Base-by-base conservation (phyloP, 805 yeast genomes). In the Clavispora carvajalis region DNA sequence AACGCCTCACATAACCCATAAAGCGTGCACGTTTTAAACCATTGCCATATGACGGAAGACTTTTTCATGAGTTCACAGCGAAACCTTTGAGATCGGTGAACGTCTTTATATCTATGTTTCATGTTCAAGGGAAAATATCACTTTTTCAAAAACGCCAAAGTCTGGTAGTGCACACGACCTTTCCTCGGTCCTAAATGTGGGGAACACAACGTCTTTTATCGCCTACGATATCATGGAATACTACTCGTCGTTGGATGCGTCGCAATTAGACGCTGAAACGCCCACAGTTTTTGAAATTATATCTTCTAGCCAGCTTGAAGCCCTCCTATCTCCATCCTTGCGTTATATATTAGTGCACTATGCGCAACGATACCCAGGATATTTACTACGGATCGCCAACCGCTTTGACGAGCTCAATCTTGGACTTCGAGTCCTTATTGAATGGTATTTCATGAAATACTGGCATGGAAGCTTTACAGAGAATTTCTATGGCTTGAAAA, bases 391-490 rank as follows among this genome's bases (percentile, higher is more conserved):
- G 41, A 47, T 84, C 3, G 77, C 87, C 21, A 79, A 84, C 51
- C 66, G 69, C 33, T 89, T 85, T 55, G 96, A 91, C 58, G 96
- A 87, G 65, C 53, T 88, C 26, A 82, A 82, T 51, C 58, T 82
- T 3, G 43, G 76, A 2, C 44, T 82, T 2, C 66, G 90, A 53
- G 79, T 85, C 0, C 42, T 74, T 3, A 64, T 91, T 1, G 97
- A 93, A 59, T 79, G 79, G 69, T 72, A 75, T 46, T 85, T 82
- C 50, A 59, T 91, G 36, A 74, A 67, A 38, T 69, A 70, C 36
- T 85, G 93, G 87, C 90, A 86, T 53, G 78, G 95, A 0, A 78
- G 93, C 2, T 87, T 91, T 54, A 87, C 95, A 0, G 97, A 91
- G 59, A 85, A 85, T 55, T 91, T 91, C 57, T 91, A 91, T 56